These are phyloP conservation scores for Linnemannia exigua DNA, from an alignment of 192 early-diverging fungal species.

Conservation along the genomic window DNA sequence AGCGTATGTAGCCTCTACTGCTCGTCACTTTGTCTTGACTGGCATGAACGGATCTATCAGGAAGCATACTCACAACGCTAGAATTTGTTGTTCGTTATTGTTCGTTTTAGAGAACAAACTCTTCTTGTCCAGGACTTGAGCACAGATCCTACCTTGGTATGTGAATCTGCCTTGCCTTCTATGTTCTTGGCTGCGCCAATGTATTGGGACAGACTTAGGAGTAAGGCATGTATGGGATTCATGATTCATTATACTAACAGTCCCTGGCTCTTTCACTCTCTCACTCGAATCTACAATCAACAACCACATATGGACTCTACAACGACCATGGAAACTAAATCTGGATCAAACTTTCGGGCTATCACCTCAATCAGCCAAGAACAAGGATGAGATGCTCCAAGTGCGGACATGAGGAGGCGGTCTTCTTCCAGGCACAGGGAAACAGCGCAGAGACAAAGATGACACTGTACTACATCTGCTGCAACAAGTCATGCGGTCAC, in stretches of 20 bases:
- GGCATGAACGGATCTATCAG: not conserved
- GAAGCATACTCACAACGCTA: not conserved
- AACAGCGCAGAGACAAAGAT: conserved; percentile 79
- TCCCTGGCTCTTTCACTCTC: not conserved
- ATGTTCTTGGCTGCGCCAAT: not conserved
- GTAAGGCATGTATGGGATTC: not conserved
- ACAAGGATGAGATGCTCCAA: conserved; percentile 72
- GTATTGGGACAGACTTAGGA: not conserved
- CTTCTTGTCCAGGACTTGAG: conserved; percentile 81
- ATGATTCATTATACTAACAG: not conserved
- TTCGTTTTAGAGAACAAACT: conserved; percentile 73
- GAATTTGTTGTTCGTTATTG: not conserved
- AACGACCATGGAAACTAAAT: not conserved
- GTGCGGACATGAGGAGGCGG: conserved; percentile 72
- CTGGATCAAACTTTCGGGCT: not conserved
- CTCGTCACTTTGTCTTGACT: not conserved
- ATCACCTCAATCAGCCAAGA: conserved; percentile 62
- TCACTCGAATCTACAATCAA: not conserved
- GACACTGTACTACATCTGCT: conserved; percentile 87
- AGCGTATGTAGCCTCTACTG: conserved; percentile 48
- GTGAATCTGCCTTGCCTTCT: conserved; percentile 7
- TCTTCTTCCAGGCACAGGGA: conserved; percentile 85
- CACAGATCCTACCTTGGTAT: conserved; percentile 81
- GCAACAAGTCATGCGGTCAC: conserved; percentile 74
- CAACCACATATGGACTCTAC: not conserved